A percentile compares a stretch with the other conserved stretches of the same genome.
Evolutionary conservation across 805 yeast species (phyloP).

Genomic region (Schizosaccharomyces cryophilus): DNA sequence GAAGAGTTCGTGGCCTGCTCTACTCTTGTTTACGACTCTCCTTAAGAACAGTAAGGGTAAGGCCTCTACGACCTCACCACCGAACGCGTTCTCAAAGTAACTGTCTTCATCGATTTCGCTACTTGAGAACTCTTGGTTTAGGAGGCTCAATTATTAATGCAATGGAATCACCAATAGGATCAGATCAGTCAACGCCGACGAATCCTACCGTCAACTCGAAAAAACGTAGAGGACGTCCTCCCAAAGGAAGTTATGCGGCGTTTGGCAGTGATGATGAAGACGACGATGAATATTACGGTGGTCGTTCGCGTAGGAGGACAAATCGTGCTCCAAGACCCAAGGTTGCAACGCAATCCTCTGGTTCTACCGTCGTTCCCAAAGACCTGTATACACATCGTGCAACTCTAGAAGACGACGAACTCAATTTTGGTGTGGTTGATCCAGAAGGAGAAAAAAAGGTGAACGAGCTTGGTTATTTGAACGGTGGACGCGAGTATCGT

Average conservation of each 20-base stretch:
- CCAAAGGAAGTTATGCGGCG: not conserved
- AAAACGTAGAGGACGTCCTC: conserved; percentile 1
- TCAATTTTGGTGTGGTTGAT: conserved; percentile 45
- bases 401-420: conserved; percentile 42
- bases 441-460: conserved; percentile 57
- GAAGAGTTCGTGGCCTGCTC: no score
- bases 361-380: not conserved
- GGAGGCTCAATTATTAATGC: no score
- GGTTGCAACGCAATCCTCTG: not conserved
- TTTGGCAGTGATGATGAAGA: not conserved
- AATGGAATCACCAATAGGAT: not conserved
- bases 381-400: not conserved
- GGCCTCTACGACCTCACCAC: no score
- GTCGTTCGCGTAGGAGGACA: not conserved
- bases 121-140: no score
- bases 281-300: not conserved
- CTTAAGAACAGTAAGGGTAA: no score
- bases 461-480: conserved; percentile 36
- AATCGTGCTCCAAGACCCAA: not conserved
- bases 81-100: no score
- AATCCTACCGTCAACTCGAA: not conserved
- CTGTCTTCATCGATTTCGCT: no score
- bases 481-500: conserved; percentile 51
- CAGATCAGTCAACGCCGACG: not conserved
- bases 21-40: no score